phyloP scores from a whole-genome alignment of 2,329 filamentous ascomycete species.

The Boeremia lycopersici region DNA sequence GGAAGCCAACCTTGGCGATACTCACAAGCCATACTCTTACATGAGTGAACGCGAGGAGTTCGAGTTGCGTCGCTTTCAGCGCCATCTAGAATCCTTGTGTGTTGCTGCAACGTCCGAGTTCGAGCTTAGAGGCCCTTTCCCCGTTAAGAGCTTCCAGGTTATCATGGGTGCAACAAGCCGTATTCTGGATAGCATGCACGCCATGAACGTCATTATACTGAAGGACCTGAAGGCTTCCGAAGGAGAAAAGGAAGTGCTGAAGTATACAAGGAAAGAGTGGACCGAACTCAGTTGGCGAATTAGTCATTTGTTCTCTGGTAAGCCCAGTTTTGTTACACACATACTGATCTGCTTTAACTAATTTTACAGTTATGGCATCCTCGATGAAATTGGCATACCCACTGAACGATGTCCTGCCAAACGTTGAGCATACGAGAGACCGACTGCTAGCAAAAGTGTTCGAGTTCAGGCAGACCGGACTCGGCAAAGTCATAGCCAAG shows the following conservation, averaged over 20 bases:
- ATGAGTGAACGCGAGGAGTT: conserved; percentile 89
- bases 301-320: conserved; percentile 77
- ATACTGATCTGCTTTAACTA: conserved; percentile 9
- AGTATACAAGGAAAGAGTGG: conserved; percentile 79
- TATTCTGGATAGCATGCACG: conserved; percentile 92
- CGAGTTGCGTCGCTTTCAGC: conserved; percentile 79
- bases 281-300: conserved; percentile 84
- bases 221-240: conserved; percentile 77
- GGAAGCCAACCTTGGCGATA: conserved; percentile 38
- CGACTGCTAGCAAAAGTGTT: conserved; percentile 85
- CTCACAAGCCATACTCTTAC: conserved; percentile 60
- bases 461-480: conserved; percentile 76
- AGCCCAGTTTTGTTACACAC: conserved; percentile 21
- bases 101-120: conserved; percentile 81
- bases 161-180: conserved; percentile 81
- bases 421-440: conserved; percentile 79
- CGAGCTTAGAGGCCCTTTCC: conserved; percentile 86
- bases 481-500: conserved; percentile 57
- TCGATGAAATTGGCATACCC: conserved; percentile 95
- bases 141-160: conserved; percentile 71
- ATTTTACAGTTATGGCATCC: conserved; percentile 73
- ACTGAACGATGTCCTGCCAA: conserved; percentile 85
- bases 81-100: conserved; percentile 75
- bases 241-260: conserved; percentile 80
- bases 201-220: conserved; percentile 90